A percentile compares a stretch with the other conserved stretches of the same genome.
Conservation (phyloP, 2,329 filamentous ascomycete species). For the Torrubiellomyces zombiae region DNA sequence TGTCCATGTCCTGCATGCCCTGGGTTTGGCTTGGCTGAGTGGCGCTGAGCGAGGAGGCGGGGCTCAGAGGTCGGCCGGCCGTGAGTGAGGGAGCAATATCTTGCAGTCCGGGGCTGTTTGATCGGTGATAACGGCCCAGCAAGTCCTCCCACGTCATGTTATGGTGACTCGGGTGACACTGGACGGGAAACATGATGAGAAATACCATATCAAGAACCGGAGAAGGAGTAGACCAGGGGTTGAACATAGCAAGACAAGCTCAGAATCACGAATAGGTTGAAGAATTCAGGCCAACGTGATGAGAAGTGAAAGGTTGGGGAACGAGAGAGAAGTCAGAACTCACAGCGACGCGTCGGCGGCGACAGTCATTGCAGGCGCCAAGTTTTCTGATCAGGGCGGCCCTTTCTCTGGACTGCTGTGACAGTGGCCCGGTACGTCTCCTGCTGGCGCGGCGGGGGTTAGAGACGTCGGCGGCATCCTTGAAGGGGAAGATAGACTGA, state of each 20-base stretch:
- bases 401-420: slow-evolving; percentile 39
- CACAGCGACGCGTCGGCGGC: slow-evolving; percentile 40
- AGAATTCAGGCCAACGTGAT: too few relatives aligned
- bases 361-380: slow-evolving; percentile 39
- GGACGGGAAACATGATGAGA: too few relatives aligned
- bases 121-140: slow-evolving; percentile 33
- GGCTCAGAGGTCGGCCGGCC: slow-evolving; percentile 28
- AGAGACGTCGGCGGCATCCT: slow-evolving; percentile 37
- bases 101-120: slow-evolving; percentile 32
- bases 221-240: too few relatives aligned
- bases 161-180: slow-evolving; percentile 44
- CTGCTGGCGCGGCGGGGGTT: slow-evolving; percentile 37
- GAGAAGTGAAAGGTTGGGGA: background rate
- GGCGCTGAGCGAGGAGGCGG: slow-evolving; percentile 21
- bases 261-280: too few relatives aligned
- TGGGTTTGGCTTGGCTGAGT: slow-evolving; percentile 22
- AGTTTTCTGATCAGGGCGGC: slow-evolving; percentile 43
- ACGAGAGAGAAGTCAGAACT: slow-evolving; percentile 15
- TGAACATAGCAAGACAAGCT: too few relatives aligned
- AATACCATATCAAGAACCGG: too few relatives aligned
- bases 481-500: slow-evolving; percentile 37
- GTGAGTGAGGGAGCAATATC: slow-evolving; percentile 27
- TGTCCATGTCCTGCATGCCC: slow-evolving; percentile 37
- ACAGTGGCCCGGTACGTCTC: slow-evolving; percentile 41
- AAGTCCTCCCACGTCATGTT: slow-evolving; percentile 46